Percentiles rank a stretch among this genome's conserved stretches.
These are phyloP conservation scores for Wickerhamomyces bisporus DNA, from an alignment of 805 yeast species.

Conservation along the genomic window DNA sequence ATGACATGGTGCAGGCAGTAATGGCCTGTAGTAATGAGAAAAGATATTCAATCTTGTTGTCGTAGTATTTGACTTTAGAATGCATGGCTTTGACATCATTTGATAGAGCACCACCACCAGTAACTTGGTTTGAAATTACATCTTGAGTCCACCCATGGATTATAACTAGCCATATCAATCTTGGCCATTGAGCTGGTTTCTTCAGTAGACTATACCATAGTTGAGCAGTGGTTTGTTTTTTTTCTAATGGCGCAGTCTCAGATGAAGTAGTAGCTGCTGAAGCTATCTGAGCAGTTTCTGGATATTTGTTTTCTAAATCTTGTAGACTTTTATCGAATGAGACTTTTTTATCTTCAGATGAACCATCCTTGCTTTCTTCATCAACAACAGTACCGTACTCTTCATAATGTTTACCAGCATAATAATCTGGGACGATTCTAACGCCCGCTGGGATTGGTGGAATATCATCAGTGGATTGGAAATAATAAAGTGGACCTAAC, in stretches of 20 bases:
- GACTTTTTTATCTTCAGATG: constrained; percentile 16
- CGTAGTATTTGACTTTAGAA: constrained; percentile 56
- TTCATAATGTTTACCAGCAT: constrained; percentile 48
- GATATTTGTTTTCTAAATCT: constrained; percentile 16
- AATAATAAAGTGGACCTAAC: constrained; percentile 51
- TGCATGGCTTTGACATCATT: constrained; percentile 49
- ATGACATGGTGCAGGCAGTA: constrained; percentile 76
- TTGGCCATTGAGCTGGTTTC: constrained; percentile 52
- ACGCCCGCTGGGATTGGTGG: constrained; percentile 65
- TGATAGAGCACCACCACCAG: constrained; percentile 33
- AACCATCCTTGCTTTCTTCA: background rate
- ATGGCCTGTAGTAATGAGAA: constrained; percentile 64
- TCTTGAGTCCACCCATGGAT: constrained; percentile 64
- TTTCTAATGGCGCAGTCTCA: constrained; percentile 14
- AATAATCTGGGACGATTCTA: constrained; percentile 55
- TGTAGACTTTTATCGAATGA: constrained; percentile 20
- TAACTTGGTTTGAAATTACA: constrained; percentile 46
- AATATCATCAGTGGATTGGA: constrained; percentile 50
- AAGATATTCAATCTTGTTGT: constrained; percentile 63
- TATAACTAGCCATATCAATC: constrained; percentile 40
- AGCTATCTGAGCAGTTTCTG: constrained; percentile 5
- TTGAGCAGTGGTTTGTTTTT: constrained; percentile 31
- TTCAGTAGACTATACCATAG: constrained; percentile 34
- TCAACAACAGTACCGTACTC: constrained; percentile 10
- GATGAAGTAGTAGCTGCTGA: constrained; percentile 1